Evolutionary conservation across 345 rosid genomes (phyloP), one percentile per base, ranked within the genome.

Genomic region (Populus deltoides): DNA sequence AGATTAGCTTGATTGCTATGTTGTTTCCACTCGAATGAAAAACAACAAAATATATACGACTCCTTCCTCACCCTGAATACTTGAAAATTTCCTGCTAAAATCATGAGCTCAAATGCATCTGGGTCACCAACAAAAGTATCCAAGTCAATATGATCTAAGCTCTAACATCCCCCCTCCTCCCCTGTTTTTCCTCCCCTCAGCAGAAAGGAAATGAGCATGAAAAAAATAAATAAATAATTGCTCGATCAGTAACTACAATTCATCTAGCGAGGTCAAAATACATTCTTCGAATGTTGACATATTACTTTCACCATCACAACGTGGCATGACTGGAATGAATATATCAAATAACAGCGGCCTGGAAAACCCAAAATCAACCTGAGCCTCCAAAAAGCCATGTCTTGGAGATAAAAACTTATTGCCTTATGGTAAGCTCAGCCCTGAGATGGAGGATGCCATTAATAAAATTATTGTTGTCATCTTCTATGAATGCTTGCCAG

Each of bases 381-480:
- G 47, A 33, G 38, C 61, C 51, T 10, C 41, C 17, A 73, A 29
- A 59, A 31, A 3, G 38, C n/a, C 36, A 18, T 20, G 24, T 69
- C 59, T 29, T 15, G n/a, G 47, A 36, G 41, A 36, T 41, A 51
- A 72, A 15, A 33, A 43, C 63, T 85, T 80, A 80, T 29, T 83
- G 87, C 83, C 79, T 85, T 78, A 95, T 86, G 80, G 95, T 89
- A 81, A 95, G 95, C 80, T 91, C 91, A 5, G 92, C 98, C 85
- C 92, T 86, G 36, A 95, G 93, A 84, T 95, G 92, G 71, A 95
- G 96, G 61, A 82, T 68, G 43, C 87, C 94, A 55, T 90, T 88
- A 80, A 94, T 88, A 86, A 93, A 92, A 79, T 86, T 90, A 5
- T 77, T 75, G 77, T 90, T 79, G 68, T 92, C 91, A 4, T 89